A percentile compares a stretch with the other conserved stretches of the same genome.
phyloP scores from a whole-genome alignment of 306 rosid genomes.

The Prunus mira region DNA sequence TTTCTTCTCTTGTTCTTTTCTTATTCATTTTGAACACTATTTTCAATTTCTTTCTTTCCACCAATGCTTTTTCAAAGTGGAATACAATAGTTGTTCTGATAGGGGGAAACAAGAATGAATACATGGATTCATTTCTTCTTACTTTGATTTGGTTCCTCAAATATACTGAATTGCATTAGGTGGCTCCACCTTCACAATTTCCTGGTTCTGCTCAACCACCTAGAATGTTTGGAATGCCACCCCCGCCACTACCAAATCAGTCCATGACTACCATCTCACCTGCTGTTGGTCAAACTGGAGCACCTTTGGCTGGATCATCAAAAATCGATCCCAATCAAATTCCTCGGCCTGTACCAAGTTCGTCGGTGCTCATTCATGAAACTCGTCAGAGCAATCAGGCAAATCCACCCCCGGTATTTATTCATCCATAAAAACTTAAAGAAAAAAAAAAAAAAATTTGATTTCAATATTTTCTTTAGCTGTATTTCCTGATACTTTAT shows the following conservation, averaged over 20 bases:
- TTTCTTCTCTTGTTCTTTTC: neutral
- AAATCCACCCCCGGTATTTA: slow-evolving; percentile 85
- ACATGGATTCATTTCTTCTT: slow-evolving; percentile 16
- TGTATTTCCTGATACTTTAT: neutral
- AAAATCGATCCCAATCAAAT: slow-evolving; percentile 97
- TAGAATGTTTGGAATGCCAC: slow-evolving; percentile 92
- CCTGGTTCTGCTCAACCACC: slow-evolving; percentile 71
- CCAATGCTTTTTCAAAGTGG: neutral
- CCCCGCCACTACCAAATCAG: slow-evolving; percentile 74
- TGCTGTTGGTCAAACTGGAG: slow-evolving; percentile 82
- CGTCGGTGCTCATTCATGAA: slow-evolving; percentile 70
- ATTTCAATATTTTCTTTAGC: slow-evolving; percentile 6
- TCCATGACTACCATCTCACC: slow-evolving; percentile 89
- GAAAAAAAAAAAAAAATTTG: neutral
- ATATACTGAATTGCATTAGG: slow-evolving; percentile 38
- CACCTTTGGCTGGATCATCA: slow-evolving; percentile 78
- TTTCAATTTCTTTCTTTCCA: neutral
- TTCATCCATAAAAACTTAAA: slow-evolving; percentile 10
- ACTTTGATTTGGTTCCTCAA: slow-evolving; percentile 24
- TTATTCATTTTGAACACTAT: neutral
- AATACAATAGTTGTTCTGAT: neutral
- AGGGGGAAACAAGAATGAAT: neutral
- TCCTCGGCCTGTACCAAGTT: slow-evolving; percentile 87
- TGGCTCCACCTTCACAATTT: slow-evolving; percentile 56
- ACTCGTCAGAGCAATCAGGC: slow-evolving; percentile 96